phyloP scores from a whole-genome alignment of 2,329 filamentous ascomycete species.

The Pseudogymnoascus sp. region DNA sequence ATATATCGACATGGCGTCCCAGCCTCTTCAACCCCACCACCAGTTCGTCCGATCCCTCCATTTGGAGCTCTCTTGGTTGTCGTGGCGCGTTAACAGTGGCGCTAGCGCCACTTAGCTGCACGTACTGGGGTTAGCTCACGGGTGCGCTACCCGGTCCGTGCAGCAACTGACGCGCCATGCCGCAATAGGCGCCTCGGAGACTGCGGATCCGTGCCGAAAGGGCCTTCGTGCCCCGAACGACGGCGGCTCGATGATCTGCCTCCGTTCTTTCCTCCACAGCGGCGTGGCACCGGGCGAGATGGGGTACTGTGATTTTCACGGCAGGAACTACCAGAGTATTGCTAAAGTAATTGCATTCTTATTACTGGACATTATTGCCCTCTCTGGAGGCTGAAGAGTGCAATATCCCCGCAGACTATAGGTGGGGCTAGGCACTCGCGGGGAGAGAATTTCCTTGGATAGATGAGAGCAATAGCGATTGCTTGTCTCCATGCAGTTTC shows the following conservation, averaged over 20 bases:
- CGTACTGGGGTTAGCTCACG: not conserved
- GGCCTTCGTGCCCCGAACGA: not conserved
- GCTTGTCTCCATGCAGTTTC: not conserved
- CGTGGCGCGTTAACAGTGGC: not conserved
- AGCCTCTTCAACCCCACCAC: not conserved
- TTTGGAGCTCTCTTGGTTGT: not conserved
- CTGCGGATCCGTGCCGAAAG: constrained; percentile 6
- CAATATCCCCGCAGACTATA: not conserved
- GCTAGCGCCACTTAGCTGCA: not conserved
- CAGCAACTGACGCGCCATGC: not conserved
- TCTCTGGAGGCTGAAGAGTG: not conserved
- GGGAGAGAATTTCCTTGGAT: not conserved
- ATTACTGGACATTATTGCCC: not conserved
- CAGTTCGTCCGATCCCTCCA: not conserved
- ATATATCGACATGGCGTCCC: not conserved
- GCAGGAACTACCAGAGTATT: not conserved
- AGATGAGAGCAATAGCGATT: not conserved
- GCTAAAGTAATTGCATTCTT: not conserved
- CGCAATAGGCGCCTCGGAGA: constrained; percentile 6
- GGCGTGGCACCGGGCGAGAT: not conserved
- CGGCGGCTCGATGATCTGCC: not conserved
- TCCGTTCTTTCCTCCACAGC: constrained; percentile 4
- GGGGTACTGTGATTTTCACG: not conserved
- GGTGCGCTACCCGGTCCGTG: not conserved
- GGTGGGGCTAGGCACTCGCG: not conserved